Evolutionary conservation across 495 filamentous ascomycete genomes (phyloP).

Genomic region (Penicillium riverlandense): DNA sequence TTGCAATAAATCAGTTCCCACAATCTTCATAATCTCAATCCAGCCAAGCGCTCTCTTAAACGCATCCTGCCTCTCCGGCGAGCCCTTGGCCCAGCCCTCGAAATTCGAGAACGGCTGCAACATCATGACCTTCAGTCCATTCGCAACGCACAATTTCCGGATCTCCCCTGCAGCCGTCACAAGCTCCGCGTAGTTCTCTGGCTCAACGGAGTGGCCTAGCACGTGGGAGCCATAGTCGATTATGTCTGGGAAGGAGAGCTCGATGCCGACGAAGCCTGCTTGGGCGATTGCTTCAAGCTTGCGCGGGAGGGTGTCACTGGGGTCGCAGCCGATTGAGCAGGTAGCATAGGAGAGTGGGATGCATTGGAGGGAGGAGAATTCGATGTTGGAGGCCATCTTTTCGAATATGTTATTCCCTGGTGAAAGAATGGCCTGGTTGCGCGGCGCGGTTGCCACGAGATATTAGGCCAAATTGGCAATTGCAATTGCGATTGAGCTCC

Average conservation of each 20-base stretch:
- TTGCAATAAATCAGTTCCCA: constrained; percentile 69
- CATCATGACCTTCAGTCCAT: constrained; percentile 57
- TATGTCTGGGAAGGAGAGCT: constrained; percentile 74
- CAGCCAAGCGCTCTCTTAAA: constrained; percentile 59
- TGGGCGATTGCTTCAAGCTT: constrained; percentile 60
- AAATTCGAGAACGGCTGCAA: constrained; percentile 77
- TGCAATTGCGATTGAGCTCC: background rate
- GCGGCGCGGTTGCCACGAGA: too few species aligned
- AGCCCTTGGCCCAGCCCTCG: constrained; percentile 64
- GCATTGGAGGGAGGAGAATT: constrained; percentile 21
- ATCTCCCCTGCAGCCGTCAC: constrained; percentile 44
- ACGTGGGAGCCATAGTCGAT: constrained; percentile 50
- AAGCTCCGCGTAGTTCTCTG: constrained; percentile 51
- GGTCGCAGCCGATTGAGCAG: constrained; percentile 52
- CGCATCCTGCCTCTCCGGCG: constrained; percentile 53
- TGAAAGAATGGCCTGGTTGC: too few species aligned
- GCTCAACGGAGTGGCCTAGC: constrained; percentile 39
- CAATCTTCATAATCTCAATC: constrained; percentile 66
- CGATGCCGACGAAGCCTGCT: constrained; percentile 64
- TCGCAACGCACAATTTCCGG: constrained; percentile 41
- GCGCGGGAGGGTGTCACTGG: constrained; percentile 48
- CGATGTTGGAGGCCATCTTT: constrained; percentile 13
- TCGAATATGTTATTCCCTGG: background rate
- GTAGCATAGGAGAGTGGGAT: constrained; percentile 60
- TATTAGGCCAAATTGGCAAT: background rate